A percentile compares a stretch with the other conserved stretches of the same genome.
phyloP scores from a whole-genome alignment of 192 early-diverging fungal genomes.

The Coemansia sp. region DNA sequence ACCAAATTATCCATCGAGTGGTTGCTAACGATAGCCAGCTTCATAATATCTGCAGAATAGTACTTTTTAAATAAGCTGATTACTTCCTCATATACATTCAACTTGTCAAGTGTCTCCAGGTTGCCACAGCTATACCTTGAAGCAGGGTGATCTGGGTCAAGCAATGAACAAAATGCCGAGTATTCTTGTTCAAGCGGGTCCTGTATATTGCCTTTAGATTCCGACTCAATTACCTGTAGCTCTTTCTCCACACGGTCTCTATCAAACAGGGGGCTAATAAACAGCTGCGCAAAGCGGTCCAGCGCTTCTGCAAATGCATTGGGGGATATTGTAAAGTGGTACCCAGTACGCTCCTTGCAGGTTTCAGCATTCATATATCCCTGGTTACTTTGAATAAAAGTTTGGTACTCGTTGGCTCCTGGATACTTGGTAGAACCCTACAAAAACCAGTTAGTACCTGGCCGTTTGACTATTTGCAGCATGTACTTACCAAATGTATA shows the following conservation, averaged over 20 bases:
- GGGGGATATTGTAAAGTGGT: conserved; percentile 15
- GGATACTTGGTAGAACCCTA: conserved; percentile 69
- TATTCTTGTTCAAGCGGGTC: conserved; percentile 39
- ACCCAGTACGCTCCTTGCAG: conserved; percentile 9
- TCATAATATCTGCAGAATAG: conserved; percentile 94
- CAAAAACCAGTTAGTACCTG: neutral
- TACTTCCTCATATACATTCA: conserved; percentile 22
- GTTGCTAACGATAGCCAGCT: conserved; percentile 79
- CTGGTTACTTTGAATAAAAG: conserved; percentile 23
- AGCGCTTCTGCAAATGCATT: conserved; percentile 57
- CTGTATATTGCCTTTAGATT: conserved; percentile 83
- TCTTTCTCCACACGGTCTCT: conserved; percentile 84
- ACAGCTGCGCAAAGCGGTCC: conserved; percentile 76
- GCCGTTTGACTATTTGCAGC: neutral
- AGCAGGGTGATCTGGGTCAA: conserved; percentile 68
- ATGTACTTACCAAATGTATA: conserved; percentile 54
- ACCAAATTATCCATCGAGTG: conserved; percentile 72
- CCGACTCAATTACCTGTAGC: conserved; percentile 86
- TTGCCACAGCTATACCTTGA: conserved; percentile 82
- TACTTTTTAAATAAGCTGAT: conserved; percentile 59
- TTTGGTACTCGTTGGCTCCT: conserved; percentile 59
- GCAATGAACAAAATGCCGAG: neutral
- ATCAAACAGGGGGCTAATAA: conserved; percentile 79
- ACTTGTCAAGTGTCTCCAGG: conserved; percentile 64
- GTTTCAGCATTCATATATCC: conserved; percentile 43